Evolutionary conservation across 768 basidiomycete species (phyloP).

Genomic region (Cystobasidium tubakii): DNA sequence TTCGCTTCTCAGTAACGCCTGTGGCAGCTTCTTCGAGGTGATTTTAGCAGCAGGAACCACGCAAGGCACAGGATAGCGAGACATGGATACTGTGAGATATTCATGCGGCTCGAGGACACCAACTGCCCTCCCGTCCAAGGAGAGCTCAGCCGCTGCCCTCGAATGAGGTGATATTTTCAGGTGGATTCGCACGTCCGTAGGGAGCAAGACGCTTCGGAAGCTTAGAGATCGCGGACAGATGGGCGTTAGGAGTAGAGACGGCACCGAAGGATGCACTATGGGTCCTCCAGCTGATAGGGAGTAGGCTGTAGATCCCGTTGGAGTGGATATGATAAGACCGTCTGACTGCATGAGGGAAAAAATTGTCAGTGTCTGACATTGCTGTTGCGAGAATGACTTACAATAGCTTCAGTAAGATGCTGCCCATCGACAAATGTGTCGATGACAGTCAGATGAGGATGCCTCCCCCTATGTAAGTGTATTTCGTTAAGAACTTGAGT

Average conservation of each 20-base stretch:
- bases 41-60: conserved; percentile 50
- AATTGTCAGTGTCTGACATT: not conserved
- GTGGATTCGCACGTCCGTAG: conserved; percentile 51
- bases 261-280: conserved; percentile 86
- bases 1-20: not conserved
- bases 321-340: conserved; percentile 87
- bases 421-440: conserved; percentile 91
- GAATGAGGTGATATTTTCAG: conserved; percentile 74
- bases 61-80: conserved; percentile 84
- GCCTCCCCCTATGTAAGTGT: conserved; percentile 81
- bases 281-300: conserved; percentile 92
- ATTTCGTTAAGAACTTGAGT: conserved; percentile 99
- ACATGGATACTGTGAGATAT: conserved; percentile 74
- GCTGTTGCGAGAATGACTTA: conserved; percentile 50
- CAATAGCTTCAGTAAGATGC: conserved; percentile 85
- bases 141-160: conserved; percentile 78
- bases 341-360: conserved; percentile 56
- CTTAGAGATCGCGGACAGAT: conserved; percentile 88
- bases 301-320: conserved; percentile 93
- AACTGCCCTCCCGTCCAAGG: conserved; percentile 85
- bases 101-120: conserved; percentile 77
- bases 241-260: conserved; percentile 85
- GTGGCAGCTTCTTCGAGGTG: conserved; percentile 20
- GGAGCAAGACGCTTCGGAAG: conserved; percentile 85
- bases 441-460: conserved; percentile 84